phyloP scores from a whole-genome alignment of 2,329 filamentous ascomycete species.

The Calonectria montana region DNA sequence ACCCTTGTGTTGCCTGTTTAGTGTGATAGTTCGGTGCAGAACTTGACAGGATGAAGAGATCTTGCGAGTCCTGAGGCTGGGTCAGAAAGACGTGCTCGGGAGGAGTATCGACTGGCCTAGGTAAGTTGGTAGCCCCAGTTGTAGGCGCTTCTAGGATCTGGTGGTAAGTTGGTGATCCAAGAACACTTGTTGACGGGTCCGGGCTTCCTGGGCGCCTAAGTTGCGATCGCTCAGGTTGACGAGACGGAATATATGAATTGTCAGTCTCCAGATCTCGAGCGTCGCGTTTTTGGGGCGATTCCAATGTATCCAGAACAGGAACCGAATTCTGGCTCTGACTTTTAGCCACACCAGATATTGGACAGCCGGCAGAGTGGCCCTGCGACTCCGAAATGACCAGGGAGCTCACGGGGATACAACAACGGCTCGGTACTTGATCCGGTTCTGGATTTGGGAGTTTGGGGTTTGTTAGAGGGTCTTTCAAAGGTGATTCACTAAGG shows the following conservation, averaged over 20 bases:
- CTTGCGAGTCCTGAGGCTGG: conserved; percentile 28
- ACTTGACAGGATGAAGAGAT: conserved; percentile 13
- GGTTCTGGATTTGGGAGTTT: conserved; percentile 6
- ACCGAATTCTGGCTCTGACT: neutral
- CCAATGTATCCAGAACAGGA: conserved; percentile 5
- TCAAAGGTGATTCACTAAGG: conserved; percentile 27
- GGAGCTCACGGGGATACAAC: conserved; percentile 11
- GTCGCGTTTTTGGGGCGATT: conserved; percentile 21
- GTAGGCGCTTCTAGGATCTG: neutral
- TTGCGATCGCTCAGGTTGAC: conserved; percentile 36
- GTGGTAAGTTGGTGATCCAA: neutral
- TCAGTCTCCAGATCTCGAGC: conserved; percentile 25
- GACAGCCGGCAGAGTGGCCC: conserved; percentile 25
- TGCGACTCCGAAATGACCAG: conserved; percentile 39
- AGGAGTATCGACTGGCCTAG: neutral
- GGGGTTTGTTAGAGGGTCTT: conserved; percentile 11
- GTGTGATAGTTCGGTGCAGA: neutral
- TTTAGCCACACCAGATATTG: conserved; percentile 2
- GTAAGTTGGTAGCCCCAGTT: neutral
- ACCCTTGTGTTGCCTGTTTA: neutral
- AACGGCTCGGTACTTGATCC: conserved; percentile 16
- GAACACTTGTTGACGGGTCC: conserved; percentile 2
- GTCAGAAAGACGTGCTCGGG: conserved; percentile 29
- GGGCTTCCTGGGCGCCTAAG: neutral
- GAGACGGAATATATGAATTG: conserved; percentile 41